phyloP scores from a whole-genome alignment of 129 eudicot genomes.

The Lactuca saligna region DNA sequence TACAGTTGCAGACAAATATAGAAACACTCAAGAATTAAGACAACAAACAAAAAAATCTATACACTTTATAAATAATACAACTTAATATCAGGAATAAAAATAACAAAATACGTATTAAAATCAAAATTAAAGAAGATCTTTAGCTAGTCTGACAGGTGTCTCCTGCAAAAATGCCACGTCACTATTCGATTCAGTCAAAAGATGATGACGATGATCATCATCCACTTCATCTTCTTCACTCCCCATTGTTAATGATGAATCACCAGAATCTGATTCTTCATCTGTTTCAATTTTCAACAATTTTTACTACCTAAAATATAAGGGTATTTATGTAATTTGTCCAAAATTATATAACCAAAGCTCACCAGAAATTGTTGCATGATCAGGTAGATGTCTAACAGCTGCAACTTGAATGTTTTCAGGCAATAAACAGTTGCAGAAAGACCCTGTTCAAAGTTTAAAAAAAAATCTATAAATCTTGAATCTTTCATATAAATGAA shows the following conservation, averaged over 20 bases:
- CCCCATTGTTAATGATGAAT: slow-evolving; percentile 50
- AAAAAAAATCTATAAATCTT: neutral
- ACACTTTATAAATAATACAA: slow-evolving; percentile 21
- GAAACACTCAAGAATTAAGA: slow-evolving; percentile 7
- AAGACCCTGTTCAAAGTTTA: slow-evolving; percentile 58
- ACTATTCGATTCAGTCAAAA: slow-evolving; percentile 46
- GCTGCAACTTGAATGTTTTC: slow-evolving; percentile 80
- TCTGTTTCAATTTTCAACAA: slow-evolving; percentile 39
- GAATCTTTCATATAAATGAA: neutral
- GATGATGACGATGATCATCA: slow-evolving; percentile 75
- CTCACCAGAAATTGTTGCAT: slow-evolving; percentile 57
- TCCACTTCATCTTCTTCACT: slow-evolving; percentile 74
- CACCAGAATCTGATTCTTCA: slow-evolving; percentile 52
- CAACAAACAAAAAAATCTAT: slow-evolving; percentile 22
- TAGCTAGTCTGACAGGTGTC: slow-evolving; percentile 73
- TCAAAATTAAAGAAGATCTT: slow-evolving; percentile 48
- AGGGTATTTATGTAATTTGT: no score
- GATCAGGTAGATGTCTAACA: slow-evolving; percentile 75
- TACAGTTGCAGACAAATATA: slow-evolving; percentile 7
- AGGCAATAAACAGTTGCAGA: slow-evolving; percentile 88
- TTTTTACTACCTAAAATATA: neutral
- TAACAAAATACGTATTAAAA: neutral
- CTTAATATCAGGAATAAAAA: neutral
- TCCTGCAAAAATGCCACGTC: slow-evolving; percentile 81
- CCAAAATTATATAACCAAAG: neutral